Evolutionary conservation across 768 basidiomycete genomes (phyloP).

Genomic region (Suillus paluster): DNA sequence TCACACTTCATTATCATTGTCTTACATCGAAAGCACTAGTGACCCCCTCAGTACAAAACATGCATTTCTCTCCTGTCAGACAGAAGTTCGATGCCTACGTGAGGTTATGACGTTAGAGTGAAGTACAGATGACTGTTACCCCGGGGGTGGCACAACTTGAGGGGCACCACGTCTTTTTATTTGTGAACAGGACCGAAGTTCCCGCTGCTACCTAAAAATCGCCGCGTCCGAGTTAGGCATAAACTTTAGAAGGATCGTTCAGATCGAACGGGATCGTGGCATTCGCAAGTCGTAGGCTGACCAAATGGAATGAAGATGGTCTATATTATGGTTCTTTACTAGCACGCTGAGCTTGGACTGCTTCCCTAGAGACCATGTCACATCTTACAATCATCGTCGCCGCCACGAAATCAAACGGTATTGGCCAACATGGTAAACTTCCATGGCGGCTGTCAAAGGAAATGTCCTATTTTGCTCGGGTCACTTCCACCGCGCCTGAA

Average conservation of each 20-base stretch:
- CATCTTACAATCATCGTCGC: slow-evolving; percentile 92
- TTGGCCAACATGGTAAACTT: slow-evolving; percentile 74
- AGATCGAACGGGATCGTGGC: not conserved
- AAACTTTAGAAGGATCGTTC: not conserved
- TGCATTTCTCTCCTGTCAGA: not conserved
- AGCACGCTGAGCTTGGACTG: too few relatives aligned
- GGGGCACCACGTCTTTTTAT: too few relatives aligned
- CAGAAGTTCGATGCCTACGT: not conserved
- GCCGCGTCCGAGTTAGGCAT: too few relatives aligned
- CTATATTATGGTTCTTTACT: too few relatives aligned
- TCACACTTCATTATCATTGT: slow-evolving; percentile 12
- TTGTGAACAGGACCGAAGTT: not conserved
- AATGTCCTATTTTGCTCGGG: slow-evolving; percentile 90
- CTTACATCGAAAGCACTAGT: not conserved
- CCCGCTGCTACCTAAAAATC: not conserved
- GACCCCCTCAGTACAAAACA: not conserved
- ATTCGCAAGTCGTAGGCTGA: too few relatives aligned
- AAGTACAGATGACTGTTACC: too few relatives aligned
- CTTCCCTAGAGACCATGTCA: slow-evolving; percentile 45
- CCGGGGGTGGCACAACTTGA: too few relatives aligned
- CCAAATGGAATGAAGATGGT: too few relatives aligned
- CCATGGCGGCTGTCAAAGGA: slow-evolving; percentile 92
- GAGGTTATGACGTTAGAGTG: too few relatives aligned
- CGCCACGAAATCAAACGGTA: slow-evolving; percentile 85
- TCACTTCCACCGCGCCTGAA: slow-evolving; percentile 64